Evolutionary conservation across 2,329 filamentous ascomycete species (phyloP), one percentile per base, ranked within the genome.

Genomic region (Exserohilum rostratum): DNA sequence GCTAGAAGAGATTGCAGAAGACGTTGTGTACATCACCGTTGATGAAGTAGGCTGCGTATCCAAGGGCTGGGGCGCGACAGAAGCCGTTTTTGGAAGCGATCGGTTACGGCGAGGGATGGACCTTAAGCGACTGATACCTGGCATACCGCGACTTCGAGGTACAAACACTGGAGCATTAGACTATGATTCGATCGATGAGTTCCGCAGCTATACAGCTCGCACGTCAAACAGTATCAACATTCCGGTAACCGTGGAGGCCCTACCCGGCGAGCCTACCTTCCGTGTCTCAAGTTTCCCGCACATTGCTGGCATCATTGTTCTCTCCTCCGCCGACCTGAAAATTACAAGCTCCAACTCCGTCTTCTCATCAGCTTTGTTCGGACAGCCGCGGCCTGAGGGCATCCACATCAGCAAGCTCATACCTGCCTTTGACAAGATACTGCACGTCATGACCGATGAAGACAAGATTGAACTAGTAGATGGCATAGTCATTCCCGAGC

Each of bases 401-500:
- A 82, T 91, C 61, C 82, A 85, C 22, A 90, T 99, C 65, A 90
- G 85, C 57, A 85, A 90, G 25, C 78, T 99, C 30, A 88, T 99
- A 25, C 93, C 93, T 0, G 86, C 88, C 39, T 98, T 99, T 68
- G 91, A 96, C 74, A 88, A 87, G 61, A 87, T 96, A 39, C 79
- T 99, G 45, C 82, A 86, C 37, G 86, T 96, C 25, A 80, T 99
- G 66, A 91, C 87, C 4, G 89, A 96, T 50, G 91, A 97, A 70
- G 93, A 99, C 65, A 87, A 90, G 35, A 83, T 97, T 46, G 83
- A 87, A 46, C 80, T 98, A 22, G 84, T 90, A 10, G 95, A 99
- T 73, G 95, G 95, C n/a, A 93, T 97, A 67, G 93, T 99, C 13
- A 89, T 99, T 51, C 93, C 95, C 1, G 95, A 99, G 74, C 93